Evolutionary conservation across 176 grass and related monocot species (phyloP).

Genomic region (Neostapfia colusana): DNA sequence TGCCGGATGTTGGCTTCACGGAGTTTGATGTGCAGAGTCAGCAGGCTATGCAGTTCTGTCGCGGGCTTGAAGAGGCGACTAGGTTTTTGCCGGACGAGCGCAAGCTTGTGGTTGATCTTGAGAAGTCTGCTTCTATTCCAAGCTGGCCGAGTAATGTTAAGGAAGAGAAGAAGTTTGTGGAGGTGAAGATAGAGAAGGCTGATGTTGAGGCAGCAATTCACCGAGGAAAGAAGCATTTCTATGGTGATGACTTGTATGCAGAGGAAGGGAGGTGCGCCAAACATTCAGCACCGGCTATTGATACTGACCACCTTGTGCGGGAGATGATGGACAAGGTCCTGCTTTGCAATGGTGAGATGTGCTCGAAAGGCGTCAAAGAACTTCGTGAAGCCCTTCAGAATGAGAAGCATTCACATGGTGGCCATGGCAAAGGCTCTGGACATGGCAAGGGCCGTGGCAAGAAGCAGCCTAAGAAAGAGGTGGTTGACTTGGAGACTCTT

Average conservation of each 20-base stretch:
- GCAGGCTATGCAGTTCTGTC: constrained; percentile 62
- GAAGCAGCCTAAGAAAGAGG: constrained; percentile 77
- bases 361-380: constrained; percentile 64
- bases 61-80: constrained; percentile 58
- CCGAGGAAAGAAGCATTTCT: constrained; percentile 73
- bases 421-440: constrained; percentile 55
- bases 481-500: constrained; percentile 82
- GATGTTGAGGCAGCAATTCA: constrained; percentile 32
- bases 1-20: constrained; percentile 25
- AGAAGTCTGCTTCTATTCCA: constrained; percentile 19
- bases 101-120: constrained; percentile 69
- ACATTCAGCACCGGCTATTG: constrained; percentile 59
- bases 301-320: constrained; percentile 64
- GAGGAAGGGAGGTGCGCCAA: constrained; percentile 83
- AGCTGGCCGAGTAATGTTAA: not conserved
- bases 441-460: constrained; percentile 68
- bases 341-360: constrained; percentile 66
- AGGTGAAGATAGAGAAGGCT: constrained; percentile 44
- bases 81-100: constrained; percentile 65
- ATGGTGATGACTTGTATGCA: constrained; percentile 65
- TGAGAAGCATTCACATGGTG: constrained; percentile 40
- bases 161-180: constrained; percentile 34
- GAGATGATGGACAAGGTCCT: constrained; percentile 90
- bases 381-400: constrained; percentile 61
- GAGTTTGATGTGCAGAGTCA: constrained; percentile 53